Evolutionary conservation across 1,284 basidiomycete species (phyloP), one percentile per base, ranked within the genome.

Genomic region (Ceratobasidium theobromae): DNA sequence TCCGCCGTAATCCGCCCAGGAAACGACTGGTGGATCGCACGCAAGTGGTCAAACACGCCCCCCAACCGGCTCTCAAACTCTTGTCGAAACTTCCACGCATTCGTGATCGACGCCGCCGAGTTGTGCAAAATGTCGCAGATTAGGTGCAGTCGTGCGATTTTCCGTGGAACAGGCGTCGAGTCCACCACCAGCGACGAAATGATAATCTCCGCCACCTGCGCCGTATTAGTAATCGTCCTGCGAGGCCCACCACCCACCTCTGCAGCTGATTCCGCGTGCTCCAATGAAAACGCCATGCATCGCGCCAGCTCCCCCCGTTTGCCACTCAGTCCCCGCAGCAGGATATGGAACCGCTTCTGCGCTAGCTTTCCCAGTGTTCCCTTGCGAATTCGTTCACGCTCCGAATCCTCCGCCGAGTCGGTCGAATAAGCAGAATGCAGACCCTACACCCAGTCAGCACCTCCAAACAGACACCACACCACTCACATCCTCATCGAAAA

Each of bases 61-160:
- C 91, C 91, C 1, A 98, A 82, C 25, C 91, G 83, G 12, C 86
- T 81, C 74, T 98, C 94, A 72, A 98, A 95, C 70, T 94, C 90
- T 69, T 91, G 87, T 33, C 95, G 86, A 76, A 93, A 98, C 74
- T 92, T 93, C 95, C 95, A 98, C 16, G 93, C 93, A 75, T 89
- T 91, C 1, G 91, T 88, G 8, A 95, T 82, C 2, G 92, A 80
- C 3, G 88, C 89, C 40, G 93, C 95, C 1, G 93, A 94, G 75
- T 99, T 99, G 79, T 98, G 95, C 28, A 99, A 82, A 69, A 99
- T 97, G 74, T 99, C 97, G 72, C 95, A 98, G 62, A 99, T 91
- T 51, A 98, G 84, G 77, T 98, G 89, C 27, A 99, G 84, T 6
- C 97, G 87, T 4, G 97, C 93, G 53, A 99, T 85, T 76, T 99